Conservation (phyloP, 768 basidiomycete genomes). For the Boletus pseudopeckii region DNA sequence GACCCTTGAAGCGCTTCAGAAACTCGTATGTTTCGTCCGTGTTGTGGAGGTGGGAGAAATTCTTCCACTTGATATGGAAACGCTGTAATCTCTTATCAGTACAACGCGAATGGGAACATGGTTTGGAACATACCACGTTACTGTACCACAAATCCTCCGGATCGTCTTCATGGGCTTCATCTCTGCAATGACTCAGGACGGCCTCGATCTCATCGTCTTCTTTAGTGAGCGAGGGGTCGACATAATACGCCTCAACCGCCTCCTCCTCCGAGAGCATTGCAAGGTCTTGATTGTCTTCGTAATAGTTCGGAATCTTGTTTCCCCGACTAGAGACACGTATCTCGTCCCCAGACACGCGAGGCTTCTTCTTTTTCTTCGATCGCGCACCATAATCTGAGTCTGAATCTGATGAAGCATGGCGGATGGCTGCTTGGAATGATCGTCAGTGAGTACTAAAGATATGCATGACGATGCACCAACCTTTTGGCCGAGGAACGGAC, state of each 20-base stretch:
- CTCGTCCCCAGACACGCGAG: conserved; percentile 57
- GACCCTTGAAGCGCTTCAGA: conserved; percentile 89
- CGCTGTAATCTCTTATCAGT: conserved; percentile 50
- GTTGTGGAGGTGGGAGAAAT: conserved; percentile 96
- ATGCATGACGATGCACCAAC: conserved; percentile 34
- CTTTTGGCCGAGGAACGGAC: conserved; percentile 52
- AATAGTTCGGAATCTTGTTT: conserved; percentile 78
- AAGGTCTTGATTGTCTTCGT: conserved; percentile 73
- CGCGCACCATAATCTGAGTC: conserved; percentile 86
- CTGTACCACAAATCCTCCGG: conserved; percentile 79
- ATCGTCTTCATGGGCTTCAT: conserved; percentile 77
- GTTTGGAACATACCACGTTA: conserved; percentile 62
- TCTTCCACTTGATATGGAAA: conserved; percentile 99
- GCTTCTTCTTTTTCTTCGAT: conserved; percentile 82
- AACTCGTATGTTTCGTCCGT: conserved; percentile 99
- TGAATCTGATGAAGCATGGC: conserved; percentile 68
- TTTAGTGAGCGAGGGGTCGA: conserved; percentile 48
- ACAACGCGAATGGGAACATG: neutral
- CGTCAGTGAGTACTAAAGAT: conserved; percentile 4
- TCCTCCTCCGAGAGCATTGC: conserved; percentile 66
- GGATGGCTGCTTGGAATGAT: conserved; percentile 40
- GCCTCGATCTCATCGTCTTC: conserved; percentile 90
- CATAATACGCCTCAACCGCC: conserved; percentile 50
- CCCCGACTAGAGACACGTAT: conserved; percentile 74
- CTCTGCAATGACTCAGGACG: conserved; percentile 82